A percentile compares a stretch with the other conserved stretches of the same genome.
Conservation (phyloP, 2,329 filamentous ascomycete genomes). For the Diaporthe citriasiana region DNA sequence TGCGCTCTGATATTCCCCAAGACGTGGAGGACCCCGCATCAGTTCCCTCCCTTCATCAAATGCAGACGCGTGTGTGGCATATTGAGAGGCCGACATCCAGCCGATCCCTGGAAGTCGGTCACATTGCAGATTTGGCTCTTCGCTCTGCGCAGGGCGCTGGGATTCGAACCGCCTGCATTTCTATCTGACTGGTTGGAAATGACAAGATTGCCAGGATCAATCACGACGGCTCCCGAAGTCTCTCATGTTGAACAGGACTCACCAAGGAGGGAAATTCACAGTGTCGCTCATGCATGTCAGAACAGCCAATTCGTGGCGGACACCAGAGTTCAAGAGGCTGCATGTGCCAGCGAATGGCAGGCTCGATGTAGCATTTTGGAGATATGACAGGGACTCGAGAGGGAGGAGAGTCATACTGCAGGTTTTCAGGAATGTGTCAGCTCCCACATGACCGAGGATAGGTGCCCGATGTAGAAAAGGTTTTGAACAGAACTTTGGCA, state of each 20-base stretch:
- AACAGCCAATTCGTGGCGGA: not conserved
- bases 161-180: not conserved
- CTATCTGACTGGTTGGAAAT: conserved; percentile 34
- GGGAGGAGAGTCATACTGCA: not conserved
- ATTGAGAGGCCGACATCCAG: not conserved
- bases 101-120: conserved; percentile 32
- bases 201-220: conserved; percentile 31
- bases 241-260: not conserved
- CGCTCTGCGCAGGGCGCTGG: conserved; percentile 3
- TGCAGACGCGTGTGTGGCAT: not conserved
- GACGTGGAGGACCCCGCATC: not conserved
- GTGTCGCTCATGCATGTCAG: conserved; percentile 16
- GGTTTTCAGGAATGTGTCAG: conserved; percentile 12
- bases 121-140: conserved; percentile 15
- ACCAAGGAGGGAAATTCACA: not conserved
- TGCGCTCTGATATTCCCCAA: not conserved
- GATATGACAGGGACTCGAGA: not conserved
- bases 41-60: not conserved
- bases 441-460: not conserved
- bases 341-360: conserved; percentile 6
- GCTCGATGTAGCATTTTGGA: not conserved
- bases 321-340: not conserved
- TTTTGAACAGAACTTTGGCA: not conserved
- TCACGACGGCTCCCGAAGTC: conserved; percentile 28
- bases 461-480: not conserved